Conservation (phyloP, 2,329 filamentous ascomycete genomes). For the Diaporthe sp. region DNA sequence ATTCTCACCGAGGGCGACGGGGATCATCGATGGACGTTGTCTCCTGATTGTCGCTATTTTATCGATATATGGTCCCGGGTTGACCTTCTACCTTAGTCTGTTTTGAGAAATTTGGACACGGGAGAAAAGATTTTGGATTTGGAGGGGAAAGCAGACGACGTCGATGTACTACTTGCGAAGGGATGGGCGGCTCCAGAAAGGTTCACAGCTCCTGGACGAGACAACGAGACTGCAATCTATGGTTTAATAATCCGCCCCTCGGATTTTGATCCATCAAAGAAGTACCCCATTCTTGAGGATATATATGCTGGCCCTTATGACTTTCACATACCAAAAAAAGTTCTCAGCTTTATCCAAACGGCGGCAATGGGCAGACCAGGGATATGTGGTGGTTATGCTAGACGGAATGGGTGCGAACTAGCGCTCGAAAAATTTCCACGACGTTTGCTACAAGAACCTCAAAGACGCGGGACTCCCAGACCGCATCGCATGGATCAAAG, state of each 20-base stretch:
- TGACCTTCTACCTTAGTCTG: neutral
- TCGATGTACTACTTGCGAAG: neutral
- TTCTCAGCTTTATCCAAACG: neutral
- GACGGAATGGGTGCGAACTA: neutral
- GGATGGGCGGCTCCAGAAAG: neutral
- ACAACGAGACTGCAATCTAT: neutral
- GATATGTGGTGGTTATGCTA: neutral
- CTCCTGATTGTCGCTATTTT: neutral
- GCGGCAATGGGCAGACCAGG: neutral
- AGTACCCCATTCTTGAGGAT: neutral
- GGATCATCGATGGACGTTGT: neutral
- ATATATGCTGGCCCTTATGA: neutral
- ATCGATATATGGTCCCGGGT: neutral
- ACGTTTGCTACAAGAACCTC: neutral
- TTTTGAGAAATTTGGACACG: neutral
- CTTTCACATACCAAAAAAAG: neutral
- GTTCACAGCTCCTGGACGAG: neutral
- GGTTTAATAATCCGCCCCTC: neutral
- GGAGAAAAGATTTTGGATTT: neutral
- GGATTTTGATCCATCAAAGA: neutral
- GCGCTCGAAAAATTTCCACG: neutral
- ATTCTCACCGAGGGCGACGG: neutral
- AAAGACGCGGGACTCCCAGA: neutral
- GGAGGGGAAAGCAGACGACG: neutral
- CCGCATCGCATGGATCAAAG: conserved; percentile 2